Evolutionary conservation across 345 rosid genomes (phyloP).

Genomic region (Syzygium grande): DNA sequence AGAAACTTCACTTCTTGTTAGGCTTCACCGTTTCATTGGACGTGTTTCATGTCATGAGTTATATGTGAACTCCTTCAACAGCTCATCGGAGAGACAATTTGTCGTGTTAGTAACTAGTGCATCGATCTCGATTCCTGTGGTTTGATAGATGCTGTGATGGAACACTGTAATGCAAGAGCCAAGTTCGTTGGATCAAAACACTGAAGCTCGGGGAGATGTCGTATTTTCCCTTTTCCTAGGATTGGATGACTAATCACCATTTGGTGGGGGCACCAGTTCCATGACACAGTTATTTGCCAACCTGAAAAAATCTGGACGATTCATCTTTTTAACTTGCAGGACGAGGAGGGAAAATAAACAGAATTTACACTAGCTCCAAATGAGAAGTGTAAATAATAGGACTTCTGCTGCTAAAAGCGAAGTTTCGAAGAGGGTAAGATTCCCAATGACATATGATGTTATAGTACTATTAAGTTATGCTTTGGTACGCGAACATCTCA

Average conservation of each 20-base stretch:
- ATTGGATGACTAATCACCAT: neutral
- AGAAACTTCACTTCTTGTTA: neutral
- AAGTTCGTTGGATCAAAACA: neutral
- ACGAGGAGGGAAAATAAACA: neutral
- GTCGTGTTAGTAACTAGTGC: neutral
- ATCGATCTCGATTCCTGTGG: neutral
- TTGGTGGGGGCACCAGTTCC: neutral
- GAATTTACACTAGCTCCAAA: neutral
- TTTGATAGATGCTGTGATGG: neutral
- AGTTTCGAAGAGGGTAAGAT: neutral
- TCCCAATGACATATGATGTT: neutral
- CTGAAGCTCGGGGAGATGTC: neutral
- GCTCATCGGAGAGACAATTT: neutral
- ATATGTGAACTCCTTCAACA: neutral
- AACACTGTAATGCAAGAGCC: neutral
- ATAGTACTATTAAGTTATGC: neutral
- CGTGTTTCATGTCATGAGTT: neutral
- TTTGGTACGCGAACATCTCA: neutral
- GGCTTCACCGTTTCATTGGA: neutral
- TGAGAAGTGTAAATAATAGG: neutral
- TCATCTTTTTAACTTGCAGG: neutral
- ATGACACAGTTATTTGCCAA: neutral
- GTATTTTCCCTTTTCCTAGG: neutral
- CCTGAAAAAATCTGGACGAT: neutral
- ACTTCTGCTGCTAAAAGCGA: neutral